phyloP scores from a whole-genome alignment of 257 asterid species.

The Capsicum rhomboideum region DNA sequence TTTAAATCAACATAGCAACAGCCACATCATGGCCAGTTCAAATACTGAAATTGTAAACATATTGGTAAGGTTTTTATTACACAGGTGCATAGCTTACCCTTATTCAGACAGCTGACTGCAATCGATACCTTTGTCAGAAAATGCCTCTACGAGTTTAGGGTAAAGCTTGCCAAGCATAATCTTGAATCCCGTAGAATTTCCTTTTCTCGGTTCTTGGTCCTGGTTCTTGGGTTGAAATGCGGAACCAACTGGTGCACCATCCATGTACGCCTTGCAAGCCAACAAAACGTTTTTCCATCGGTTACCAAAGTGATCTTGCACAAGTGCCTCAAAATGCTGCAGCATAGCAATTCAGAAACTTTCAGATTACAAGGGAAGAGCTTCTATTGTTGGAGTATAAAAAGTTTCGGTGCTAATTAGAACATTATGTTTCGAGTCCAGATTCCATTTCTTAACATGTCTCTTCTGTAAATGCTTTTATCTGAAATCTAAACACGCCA shows the following conservation, averaged over 20 bases:
- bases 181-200: constrained; percentile 85
- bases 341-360: background rate
- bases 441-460: too few species aligned
- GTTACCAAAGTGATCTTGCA: constrained; percentile 61
- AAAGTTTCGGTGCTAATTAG: background rate
- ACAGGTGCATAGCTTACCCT: constrained; percentile 6
- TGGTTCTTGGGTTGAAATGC: constrained; percentile 21
- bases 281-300: constrained; percentile 41
- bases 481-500: background rate
- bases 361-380: background rate
- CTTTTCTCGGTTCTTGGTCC: constrained; percentile 30
- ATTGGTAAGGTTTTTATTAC: background rate
- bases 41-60: constrained; percentile 11
- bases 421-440: background rate
- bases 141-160: constrained; percentile 69
- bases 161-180: constrained; percentile 73
- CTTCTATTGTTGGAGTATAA: background rate
- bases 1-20: background rate
- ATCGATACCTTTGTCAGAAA: constrained; percentile 48
- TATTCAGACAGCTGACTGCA: constrained; percentile 30
- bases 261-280: constrained; percentile 74
- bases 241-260: constrained; percentile 66
- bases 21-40: background rate
- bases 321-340: constrained; percentile 87
- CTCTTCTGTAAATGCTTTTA: background rate